Evolutionary conservation across 352 stramenopile species (phyloP).

Genomic region (Plasmopara muralis): DNA sequence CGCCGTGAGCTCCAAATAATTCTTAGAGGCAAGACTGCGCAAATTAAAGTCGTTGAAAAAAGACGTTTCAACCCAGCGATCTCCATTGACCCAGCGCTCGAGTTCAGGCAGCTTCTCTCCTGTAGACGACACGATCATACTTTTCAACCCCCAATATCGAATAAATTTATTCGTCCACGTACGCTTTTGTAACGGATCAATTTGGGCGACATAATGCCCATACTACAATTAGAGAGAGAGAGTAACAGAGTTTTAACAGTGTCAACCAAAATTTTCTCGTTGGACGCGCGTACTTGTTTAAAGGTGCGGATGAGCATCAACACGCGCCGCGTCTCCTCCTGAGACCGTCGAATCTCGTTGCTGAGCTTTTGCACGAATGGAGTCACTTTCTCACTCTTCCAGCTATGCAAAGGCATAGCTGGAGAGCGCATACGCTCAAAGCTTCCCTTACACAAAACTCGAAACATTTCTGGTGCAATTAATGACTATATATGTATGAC

Average conservation of each 20-base stretch:
- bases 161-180: neutral
- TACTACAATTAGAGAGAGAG: constrained; percentile 31
- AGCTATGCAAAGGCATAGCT: constrained; percentile 5
- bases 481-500: constrained; percentile 3
- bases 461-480: constrained; percentile 17
- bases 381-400: constrained; percentile 13
- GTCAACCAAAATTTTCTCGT: neutral
- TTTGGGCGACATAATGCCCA: constrained; percentile 83
- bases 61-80: constrained; percentile 75
- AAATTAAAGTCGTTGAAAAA: constrained; percentile 88
- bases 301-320: constrained; percentile 83
- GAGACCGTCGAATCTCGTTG: constrained; percentile 71
- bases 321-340: constrained; percentile 80
- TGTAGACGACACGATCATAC: constrained; percentile 8
- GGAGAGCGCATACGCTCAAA: constrained; percentile 2
- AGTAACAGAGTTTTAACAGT: neutral
- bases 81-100: constrained; percentile 79
- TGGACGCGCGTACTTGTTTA: constrained; percentile 46
- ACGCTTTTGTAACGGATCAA: constrained; percentile 82
- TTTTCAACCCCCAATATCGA: neutral
- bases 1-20: constrained; percentile 74
- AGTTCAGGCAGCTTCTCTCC: constrained; percentile 77
- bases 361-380: constrained; percentile 57
- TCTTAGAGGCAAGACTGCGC: constrained; percentile 71
- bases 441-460: constrained; percentile 5